Evolutionary conservation across 257 asterid genomes (phyloP), one percentile per base, ranked within the genome.

Genomic region (Leptodermis oblonga): DNA sequence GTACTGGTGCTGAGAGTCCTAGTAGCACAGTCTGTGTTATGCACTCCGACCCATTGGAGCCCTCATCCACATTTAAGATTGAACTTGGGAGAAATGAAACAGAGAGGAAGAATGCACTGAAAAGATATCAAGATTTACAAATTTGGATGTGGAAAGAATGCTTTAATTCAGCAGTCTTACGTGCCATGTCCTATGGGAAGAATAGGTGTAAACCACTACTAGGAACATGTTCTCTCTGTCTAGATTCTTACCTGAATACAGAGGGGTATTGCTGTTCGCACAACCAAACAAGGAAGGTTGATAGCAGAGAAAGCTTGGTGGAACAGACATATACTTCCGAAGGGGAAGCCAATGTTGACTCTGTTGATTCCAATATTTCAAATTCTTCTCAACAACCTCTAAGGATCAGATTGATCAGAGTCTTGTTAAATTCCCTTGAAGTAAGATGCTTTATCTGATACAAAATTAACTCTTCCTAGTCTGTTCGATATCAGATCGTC

Each of bases 121-220:
- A 71, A 75, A 86, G 98, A 79, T 87, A 84, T 77, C 84, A 83
- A 80, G 87, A 85, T 76, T 76, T 89, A 34, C 89, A 85, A 82
- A 75, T 65, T 71, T 94, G 98, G 99, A 80, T 85, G 81, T 87
- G 94, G 97, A 84, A 86, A 83, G 97, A 86, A 81, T 88, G 95
- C 83, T 82, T 84, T 65, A 84, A 69, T 77, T 68, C 93, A 22
- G 72, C 83, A 12, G 75, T 78, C 43, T 75, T 89, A 64, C 59
- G 81, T 72, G 90, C 89, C 75, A 52, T 84, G 81, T 71, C 78
- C 63, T 73, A 59, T 68, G 96, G 96, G 51, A 82, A 83, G 78
- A 82, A 75, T 70, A 84, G 92, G 80, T 81, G 95, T 73, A 68
- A 64, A 28, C 88, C 86, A 0, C 73, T 94, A 48, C 78, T 91